Conservation (phyloP, 1,284 basidiomycete species). For the Sanghuangporus weigelae region DNA sequence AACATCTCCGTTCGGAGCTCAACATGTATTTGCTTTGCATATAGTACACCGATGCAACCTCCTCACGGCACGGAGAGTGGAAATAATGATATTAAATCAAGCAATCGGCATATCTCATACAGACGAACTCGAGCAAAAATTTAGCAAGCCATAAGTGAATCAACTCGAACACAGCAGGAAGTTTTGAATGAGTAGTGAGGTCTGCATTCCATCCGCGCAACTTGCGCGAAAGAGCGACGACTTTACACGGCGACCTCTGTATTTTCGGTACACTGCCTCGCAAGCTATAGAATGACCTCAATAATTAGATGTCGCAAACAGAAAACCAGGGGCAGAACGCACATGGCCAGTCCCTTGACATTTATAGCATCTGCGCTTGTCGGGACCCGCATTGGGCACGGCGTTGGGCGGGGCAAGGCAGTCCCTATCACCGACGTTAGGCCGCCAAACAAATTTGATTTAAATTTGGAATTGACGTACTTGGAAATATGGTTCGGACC, state of each 20-base stretch:
- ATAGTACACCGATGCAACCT: not conserved
- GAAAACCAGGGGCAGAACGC: conserved; percentile 23
- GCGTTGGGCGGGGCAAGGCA: conserved; percentile 70
- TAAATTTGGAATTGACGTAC: conserved; percentile 30
- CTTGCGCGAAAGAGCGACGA: not conserved
- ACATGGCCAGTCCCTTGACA: conserved; percentile 85
- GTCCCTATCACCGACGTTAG: conserved; percentile 37
- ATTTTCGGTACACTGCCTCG: conserved; percentile 71
- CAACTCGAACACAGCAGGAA: not conserved
- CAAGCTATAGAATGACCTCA: conserved; percentile 47
- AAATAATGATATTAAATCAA: conserved; percentile 4
- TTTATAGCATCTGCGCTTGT: conserved; percentile 74
- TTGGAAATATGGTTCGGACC: conserved; percentile 79
- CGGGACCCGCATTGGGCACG: conserved; percentile 44
- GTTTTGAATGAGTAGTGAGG: not conserved
- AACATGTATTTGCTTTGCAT: not conserved
- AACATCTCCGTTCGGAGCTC: not conserved
- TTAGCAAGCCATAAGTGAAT: not conserved
- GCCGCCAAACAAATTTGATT: not conserved
- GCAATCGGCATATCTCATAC: not conserved
- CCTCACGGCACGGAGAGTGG: not conserved
- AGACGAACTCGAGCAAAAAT: not conserved
- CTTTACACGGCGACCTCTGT: conserved; percentile 29
- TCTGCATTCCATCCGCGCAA: not conserved
- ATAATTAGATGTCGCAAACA: not conserved